Evolutionary conservation across 805 yeast genomes (phyloP), one percentile per base, ranked within the genome.

Genomic region (Starmerella apis): DNA sequence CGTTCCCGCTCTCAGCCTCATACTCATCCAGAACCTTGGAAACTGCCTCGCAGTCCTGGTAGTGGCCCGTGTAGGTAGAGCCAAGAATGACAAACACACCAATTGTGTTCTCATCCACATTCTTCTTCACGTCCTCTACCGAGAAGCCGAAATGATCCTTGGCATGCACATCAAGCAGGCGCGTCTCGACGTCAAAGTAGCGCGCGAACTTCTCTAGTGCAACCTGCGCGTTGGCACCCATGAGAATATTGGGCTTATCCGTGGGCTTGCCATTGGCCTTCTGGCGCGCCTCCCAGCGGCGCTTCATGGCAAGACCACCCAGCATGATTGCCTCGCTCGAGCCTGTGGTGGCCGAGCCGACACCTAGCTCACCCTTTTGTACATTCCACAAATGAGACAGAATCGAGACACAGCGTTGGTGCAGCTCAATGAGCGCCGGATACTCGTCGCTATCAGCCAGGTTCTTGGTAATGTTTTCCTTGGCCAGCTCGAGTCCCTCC

Each of bases 181-280:
- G 74, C 54, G 83, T 76, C 63, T 87, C 95, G 43, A 87, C 96
- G 60, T 87, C 96, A 67, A 87, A 88, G 68, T 87, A 87, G 46
- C 95, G 73, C 14, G 96, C 95, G 68, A 88, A 88, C 70, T 87
- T 87, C 68, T 87, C 96, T 60, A 88, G 71, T 0, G 95, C 95
- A 43, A 88, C 96, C 68, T 87, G 96, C 48, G 90, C 92, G 66
- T 90, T 85, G 30, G 90, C 72, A 9, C 95, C 94, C 95, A 87
- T 86, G 55, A 87, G 68, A 61, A 87, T 85, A 66, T 87, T 87
- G 50, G 96, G 96, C 49, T 76, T 76, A 23, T 67, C 74, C 45
- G 64, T 67, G 45, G 80, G 74, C 56, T 78, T 76, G 4, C 88
- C 88, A 27, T 70, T 71, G 1, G 70, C 78, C 61, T 66, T 71